phyloP scores from a whole-genome alignment of 306 rosid genomes.

The Ochetophila trinervis region DNA sequence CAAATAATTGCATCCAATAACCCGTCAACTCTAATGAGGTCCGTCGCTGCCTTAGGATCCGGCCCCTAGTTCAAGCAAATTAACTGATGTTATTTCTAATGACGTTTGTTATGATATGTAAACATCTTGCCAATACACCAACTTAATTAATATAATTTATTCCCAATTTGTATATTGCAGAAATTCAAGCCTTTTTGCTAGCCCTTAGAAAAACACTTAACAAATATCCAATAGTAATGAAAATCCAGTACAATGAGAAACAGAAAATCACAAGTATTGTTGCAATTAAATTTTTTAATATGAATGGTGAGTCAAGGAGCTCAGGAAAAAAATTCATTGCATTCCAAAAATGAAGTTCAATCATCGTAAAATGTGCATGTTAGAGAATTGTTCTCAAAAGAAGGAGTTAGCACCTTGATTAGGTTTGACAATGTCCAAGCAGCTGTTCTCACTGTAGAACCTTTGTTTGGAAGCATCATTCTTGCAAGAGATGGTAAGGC shows the following conservation, averaged over 20 bases:
- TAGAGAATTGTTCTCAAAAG: background rate
- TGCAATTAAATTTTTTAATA: background rate
- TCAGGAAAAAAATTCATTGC: background rate
- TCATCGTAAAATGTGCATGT: background rate
- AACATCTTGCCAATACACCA: conserved; percentile 3
- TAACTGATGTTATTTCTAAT: conserved; percentile 21
- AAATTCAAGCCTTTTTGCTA: background rate
- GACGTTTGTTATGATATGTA: conserved; percentile 5
- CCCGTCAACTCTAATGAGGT: conserved; percentile 80
- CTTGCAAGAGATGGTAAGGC: conserved; percentile 88
- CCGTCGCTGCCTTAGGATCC: conserved; percentile 76
- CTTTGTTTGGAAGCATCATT: conserved; percentile 81
- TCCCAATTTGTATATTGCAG: background rate
- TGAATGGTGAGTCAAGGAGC: background rate
- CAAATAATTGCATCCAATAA: conserved; percentile 73
- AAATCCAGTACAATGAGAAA: background rate
- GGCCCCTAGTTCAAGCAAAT: conserved; percentile 65
- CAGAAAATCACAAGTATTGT: background rate
- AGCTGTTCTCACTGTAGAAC: conserved; percentile 89
- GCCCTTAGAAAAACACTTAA: no score
- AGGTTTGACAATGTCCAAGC: conserved; percentile 99
- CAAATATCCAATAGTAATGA: background rate
- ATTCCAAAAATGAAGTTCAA: background rate
- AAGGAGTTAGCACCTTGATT: conserved; percentile 66
- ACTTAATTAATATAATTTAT: background rate